Evolutionary conservation across 202 grass and related monocot genomes (phyloP).

Genomic region (Zoysia matrella): DNA sequence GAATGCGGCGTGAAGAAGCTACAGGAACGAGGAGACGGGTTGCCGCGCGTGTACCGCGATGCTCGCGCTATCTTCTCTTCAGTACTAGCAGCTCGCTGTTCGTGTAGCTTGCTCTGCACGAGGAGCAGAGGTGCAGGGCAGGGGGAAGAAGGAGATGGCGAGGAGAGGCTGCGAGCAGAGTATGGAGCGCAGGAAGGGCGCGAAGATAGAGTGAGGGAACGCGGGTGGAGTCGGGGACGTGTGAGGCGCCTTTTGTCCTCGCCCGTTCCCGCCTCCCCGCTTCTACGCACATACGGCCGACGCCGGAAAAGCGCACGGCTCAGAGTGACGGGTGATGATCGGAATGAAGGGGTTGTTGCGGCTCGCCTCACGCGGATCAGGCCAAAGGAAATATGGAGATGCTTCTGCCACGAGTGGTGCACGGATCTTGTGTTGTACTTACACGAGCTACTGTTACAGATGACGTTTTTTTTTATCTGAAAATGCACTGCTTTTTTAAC

Average conservation of each 20-base stretch:
- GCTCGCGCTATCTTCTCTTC: background rate
- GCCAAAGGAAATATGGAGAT: background rate
- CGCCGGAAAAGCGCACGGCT: constrained; percentile 1
- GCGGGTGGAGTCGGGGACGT: constrained; percentile 34
- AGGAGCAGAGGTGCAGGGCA: constrained; percentile 33
- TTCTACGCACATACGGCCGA: constrained; percentile 26
- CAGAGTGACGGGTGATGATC: background rate
- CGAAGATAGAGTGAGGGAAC: constrained; percentile 34
- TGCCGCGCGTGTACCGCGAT: background rate
- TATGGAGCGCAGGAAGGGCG: constrained; percentile 37
- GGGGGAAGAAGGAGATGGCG: background rate
- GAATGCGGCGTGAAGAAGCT: background rate
- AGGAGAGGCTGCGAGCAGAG: background rate
- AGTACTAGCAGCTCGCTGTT: background rate
- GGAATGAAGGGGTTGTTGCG: background rate
- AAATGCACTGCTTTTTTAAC: too few species aligned
- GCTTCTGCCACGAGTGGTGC: background rate
- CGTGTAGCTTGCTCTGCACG: constrained; percentile 41
- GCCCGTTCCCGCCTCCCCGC: constrained; percentile 19
- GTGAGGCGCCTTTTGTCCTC: constrained; percentile 62
- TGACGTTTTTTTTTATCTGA: background rate
- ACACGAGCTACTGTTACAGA: background rate
- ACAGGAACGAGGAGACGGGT: background rate
- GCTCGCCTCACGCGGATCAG: background rate
- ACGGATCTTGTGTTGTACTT: background rate